Conservation (phyloP, 805 yeast genomes). For the Myxozyma geophila region DNA sequence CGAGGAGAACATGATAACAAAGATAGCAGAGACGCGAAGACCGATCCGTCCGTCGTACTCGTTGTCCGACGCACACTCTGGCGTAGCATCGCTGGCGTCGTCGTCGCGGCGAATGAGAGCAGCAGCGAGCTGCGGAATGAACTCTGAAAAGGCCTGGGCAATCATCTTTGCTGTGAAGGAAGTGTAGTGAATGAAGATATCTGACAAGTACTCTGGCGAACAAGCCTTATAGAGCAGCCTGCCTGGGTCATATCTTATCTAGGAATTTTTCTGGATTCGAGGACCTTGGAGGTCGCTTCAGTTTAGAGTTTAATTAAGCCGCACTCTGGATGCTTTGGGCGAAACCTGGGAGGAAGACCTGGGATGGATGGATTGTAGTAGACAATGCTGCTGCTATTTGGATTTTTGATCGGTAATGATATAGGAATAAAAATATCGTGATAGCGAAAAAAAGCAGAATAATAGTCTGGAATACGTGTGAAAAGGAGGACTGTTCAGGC, state of each 20-base stretch:
- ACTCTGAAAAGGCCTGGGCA: neutral
- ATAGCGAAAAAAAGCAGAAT: too few species aligned
- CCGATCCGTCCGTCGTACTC: constrained; percentile 53
- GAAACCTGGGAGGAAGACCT: neutral
- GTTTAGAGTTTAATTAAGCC: constrained; percentile 3
- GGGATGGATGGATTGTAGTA: neutral
- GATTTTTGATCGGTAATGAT: neutral
- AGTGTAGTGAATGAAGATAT: neutral
- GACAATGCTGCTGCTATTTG: too few species aligned
- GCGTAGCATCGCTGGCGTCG: constrained; percentile 21
- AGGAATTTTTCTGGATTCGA: neutral
- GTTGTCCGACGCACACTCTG: constrained; percentile 38
- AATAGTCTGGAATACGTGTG: neutral
- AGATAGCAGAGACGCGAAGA: constrained; percentile 60
- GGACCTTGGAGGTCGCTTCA: constrained; percentile 11
- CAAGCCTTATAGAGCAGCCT: neutral
- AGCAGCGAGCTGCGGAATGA: constrained; percentile 5
- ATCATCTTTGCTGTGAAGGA: neutral
- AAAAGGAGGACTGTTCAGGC: neutral
- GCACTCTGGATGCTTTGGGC: neutral
- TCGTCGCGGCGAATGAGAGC: constrained; percentile 19
- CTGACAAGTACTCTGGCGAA: neutral
- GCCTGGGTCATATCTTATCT: neutral
- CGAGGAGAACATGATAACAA: constrained; percentile 61
- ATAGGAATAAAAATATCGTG: too few species aligned